Evolutionary conservation across 202 grass and related monocot genomes (phyloP).

Genomic region (Saccharum hybrid): DNA sequence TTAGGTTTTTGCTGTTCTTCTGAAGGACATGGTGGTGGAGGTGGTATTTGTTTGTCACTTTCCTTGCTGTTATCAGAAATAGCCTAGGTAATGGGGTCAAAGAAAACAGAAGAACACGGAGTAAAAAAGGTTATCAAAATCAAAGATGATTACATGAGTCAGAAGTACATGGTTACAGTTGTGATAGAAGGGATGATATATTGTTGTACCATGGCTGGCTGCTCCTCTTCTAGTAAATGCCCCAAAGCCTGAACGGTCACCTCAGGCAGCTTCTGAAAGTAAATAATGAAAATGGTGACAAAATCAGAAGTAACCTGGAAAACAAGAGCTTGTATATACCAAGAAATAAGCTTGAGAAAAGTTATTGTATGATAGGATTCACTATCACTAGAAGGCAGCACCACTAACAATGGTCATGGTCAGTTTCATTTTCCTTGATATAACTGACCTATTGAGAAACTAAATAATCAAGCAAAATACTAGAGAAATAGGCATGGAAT

Average conservation of each 20-base stretch:
- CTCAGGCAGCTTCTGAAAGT: slow-evolving; percentile 2
- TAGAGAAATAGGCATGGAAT: background rate
- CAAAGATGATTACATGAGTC: background rate
- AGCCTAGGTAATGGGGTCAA: background rate
- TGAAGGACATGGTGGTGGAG: background rate
- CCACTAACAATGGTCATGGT: background rate
- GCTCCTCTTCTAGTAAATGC: slow-evolving; percentile 10
- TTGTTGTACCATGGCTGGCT: slow-evolving; percentile 7
- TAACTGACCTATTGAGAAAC: slow-evolving; percentile 19
- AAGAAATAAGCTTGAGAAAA: slow-evolving; percentile 3
- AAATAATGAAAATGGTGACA: background rate
- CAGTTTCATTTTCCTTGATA: slow-evolving; percentile 14
- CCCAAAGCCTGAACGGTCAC: background rate
- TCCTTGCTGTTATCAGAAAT: background rate
- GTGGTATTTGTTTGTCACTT: slow-evolving; percentile 2
- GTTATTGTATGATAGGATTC: background rate
- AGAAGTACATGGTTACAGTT: background rate
- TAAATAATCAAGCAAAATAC: slow-evolving; percentile 1
- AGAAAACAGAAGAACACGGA: background rate
- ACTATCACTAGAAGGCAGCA: background rate
- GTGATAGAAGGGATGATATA: background rate
- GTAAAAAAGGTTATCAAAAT: background rate
- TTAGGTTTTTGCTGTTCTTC: background rate
- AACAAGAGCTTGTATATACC: background rate
- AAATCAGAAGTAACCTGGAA: background rate